Evolutionary conservation across 2,329 filamentous ascomycete genomes (phyloP), one percentile per base, ranked within the genome.

Genomic region (Hypoxylon sp.): DNA sequence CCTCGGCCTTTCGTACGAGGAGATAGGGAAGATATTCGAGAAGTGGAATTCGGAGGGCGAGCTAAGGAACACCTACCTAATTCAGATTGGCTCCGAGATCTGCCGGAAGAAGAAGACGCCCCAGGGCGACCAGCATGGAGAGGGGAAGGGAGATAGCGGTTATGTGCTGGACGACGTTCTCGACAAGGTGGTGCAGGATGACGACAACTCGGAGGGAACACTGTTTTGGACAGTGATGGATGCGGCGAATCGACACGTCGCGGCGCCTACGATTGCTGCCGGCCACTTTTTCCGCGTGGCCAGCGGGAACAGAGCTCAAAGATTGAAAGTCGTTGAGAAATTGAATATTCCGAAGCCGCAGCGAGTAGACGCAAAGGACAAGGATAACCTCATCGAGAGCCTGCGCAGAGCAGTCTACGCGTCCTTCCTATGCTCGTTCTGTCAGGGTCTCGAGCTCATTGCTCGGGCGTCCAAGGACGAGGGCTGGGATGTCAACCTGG

Each of bases 121-220:
- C 2, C n/a, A 58, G n/a, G 69, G 69, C 10, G 69, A 71, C 14
- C 88, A 87, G 70, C 81, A 82, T 42, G 69, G 66, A 2, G 66
- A 71, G 44, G 85, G 83, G 10, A 85, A 83, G 73, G 81, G 82
- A 0, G 30, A 78, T 2, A 77, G 82, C 3, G 79, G 79, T 11
- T 84, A 87, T 37, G 85, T 92, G 0, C 82, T 93, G 1, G 85
- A 86, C 30, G 82, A 87, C 20, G 85, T 92, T 1, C 84, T 89
- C 58, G 91, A 92, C 78, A 92, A 92, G 75, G 90, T 93, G 0
- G 90, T 92, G 0, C 90, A 93, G 78, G 90, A 92, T 71, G 85
- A 88, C 20, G 88, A 90, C 33, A 84, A 87, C 57, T 87, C 88
- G 44, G 90, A 92, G 76, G 90, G 90, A 0, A 93, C 90, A 0